phyloP scores from a whole-genome alignment of 352 stramenopile species.

The Pythium phragmitis region DNA sequence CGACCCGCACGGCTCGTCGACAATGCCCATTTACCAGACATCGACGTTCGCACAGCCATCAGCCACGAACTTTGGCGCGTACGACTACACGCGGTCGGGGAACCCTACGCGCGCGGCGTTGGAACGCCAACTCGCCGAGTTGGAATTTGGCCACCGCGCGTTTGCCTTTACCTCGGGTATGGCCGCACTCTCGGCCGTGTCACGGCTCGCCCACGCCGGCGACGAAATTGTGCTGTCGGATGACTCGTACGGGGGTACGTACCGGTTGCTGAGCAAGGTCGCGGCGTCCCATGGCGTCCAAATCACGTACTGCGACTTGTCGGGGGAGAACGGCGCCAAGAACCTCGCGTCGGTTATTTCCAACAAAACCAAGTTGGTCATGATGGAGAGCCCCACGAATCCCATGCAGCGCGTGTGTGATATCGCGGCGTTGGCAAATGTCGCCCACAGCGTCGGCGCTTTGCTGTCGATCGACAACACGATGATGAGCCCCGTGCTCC shows the following conservation, averaged over 20 bases:
- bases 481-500: conserved; percentile 95
- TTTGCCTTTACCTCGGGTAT: conserved; percentile 95
- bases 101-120: conserved; percentile 93
- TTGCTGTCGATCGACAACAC: conserved; percentile 95
- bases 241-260: conserved; percentile 96
- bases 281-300: conserved; percentile 79
- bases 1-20: conserved; percentile 87
- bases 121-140: conserved; percentile 90
- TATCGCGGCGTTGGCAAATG: conserved; percentile 80
- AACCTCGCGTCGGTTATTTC: conserved; percentile 55
- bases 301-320: conserved; percentile 87
- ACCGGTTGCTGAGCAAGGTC: conserved; percentile 89
- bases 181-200: conserved; percentile 93
- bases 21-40: conserved; percentile 93
- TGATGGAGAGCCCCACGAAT: conserved; percentile 97
- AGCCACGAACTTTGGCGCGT: conserved; percentile 87
- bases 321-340: conserved; percentile 58
- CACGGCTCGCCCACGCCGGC: conserved; percentile 86
- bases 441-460: conserved; percentile 78
- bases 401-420: conserved; percentile 95
- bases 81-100: conserved; percentile 93
- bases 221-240: conserved; percentile 93
- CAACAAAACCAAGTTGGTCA: conserved; percentile 91
- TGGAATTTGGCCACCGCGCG: conserved; percentile 66
- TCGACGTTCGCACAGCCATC: conserved; percentile 89